Evolutionary conservation across 2,329 filamentous ascomycete species (phyloP).

Genomic region (Apiospora rasikravindrae): DNA sequence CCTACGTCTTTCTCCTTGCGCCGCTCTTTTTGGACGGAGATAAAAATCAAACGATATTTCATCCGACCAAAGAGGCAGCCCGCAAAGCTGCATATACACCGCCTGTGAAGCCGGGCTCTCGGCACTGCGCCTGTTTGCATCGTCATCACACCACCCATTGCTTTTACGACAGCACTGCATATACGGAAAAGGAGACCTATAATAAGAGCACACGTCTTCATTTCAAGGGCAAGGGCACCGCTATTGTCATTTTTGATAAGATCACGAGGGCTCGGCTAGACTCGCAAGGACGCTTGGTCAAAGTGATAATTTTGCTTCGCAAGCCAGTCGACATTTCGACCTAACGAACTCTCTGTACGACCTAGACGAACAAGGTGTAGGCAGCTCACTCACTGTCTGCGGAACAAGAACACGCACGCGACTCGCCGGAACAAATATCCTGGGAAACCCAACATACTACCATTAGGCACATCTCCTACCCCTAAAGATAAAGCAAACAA

Average conservation of each 20-base stretch:
- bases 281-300: not conserved
- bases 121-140: constrained; percentile 2
- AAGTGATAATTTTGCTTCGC: not conserved
- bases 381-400: not conserved
- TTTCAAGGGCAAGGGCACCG: not conserved
- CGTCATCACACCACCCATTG: constrained; percentile 6
- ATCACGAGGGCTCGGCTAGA: not conserved
- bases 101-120: not conserved
- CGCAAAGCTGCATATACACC: constrained; percentile 15
- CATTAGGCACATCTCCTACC: not conserved
- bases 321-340: not conserved
- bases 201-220: not conserved
- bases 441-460: not conserved
- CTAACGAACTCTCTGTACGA: constrained; percentile 6
- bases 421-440: not conserved
- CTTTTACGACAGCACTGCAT: constrained; percentile 10
- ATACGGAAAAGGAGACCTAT: not conserved
- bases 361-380: constrained; percentile 7
- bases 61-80: not conserved
- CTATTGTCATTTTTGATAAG: not conserved
- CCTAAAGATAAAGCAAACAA: not conserved
- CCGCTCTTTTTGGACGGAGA: not conserved
- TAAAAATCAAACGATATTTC: not conserved
- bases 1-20: not conserved
- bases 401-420: not conserved